A percentile compares a stretch with the other conserved stretches of the same genome.
These are phyloP conservation scores for Lithohypha guttulata DNA, from an alignment of 2,329 filamentous ascomycete genomes.

Conservation along the genomic window DNA sequence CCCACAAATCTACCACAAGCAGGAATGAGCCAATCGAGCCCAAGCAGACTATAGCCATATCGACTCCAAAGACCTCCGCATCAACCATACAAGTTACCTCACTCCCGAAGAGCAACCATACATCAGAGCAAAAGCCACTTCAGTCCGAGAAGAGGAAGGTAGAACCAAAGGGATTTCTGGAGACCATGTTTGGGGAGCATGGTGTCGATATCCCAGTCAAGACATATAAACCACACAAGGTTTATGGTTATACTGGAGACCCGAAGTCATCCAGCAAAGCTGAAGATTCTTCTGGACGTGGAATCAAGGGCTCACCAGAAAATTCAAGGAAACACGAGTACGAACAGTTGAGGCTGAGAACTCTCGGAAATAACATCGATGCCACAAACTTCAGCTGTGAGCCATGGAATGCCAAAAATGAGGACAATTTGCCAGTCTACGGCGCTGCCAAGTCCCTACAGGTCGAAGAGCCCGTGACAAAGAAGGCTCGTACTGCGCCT, in stretches of 20 bases:
- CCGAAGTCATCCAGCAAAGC: conserved; percentile 2
- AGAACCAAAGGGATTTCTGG: conserved; percentile 12
- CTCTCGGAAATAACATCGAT: conserved; percentile 20
- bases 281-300: not conserved
- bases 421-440: too few species aligned
- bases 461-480: not conserved
- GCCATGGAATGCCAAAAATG: conserved; percentile 6
- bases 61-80: too few species aligned
- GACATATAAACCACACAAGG: conserved; percentile 17
- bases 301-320: conserved; percentile 5
- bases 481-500: conserved; percentile 9
- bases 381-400: conserved; percentile 17
- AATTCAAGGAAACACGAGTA: conserved; percentile 16
- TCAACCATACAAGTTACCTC: too few species aligned
- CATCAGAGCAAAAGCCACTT: conserved; percentile 11
- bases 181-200: conserved; percentile 18
- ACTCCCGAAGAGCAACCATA: conserved; percentile 12
- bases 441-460: not conserved
- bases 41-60: not conserved
- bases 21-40: not conserved
- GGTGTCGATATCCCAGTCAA: conserved; percentile 21
- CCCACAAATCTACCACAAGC: not conserved
- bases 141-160: not conserved
- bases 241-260: conserved; percentile 16
- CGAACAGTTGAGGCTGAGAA: conserved; percentile 11